Conservation (phyloP, 2,329 filamentous ascomycete species). For the Penicillium freii region DNA sequence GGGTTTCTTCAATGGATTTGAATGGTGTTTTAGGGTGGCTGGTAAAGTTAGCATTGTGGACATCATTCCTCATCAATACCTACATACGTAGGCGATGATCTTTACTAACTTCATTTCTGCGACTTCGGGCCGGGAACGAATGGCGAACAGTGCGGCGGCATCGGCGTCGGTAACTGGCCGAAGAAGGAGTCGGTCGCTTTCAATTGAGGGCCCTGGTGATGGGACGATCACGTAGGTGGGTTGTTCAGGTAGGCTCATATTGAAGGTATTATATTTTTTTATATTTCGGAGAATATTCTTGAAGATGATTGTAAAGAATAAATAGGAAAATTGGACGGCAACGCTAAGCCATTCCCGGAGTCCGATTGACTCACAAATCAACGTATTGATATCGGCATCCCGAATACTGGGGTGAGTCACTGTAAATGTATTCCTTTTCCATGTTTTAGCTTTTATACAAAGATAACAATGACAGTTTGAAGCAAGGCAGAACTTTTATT, state of each 20-base stretch:
- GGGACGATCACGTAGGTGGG: conserved; percentile 15
- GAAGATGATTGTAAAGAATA: neutral
- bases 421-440: neutral
- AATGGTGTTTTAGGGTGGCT: conserved; percentile 26
- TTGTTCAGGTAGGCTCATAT: conserved; percentile 14
- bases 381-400: neutral
- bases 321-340: neutral
- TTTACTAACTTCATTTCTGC: conserved; percentile 23
- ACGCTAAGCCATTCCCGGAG: neutral
- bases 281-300: neutral
- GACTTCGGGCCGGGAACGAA: conserved; percentile 27
- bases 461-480: neutral
- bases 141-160: conserved; percentile 20
- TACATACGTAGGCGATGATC: no score
- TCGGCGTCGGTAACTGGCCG: conserved; percentile 24
- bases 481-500: neutral
- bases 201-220: conserved; percentile 8
- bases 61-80: neutral
- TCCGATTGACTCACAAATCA: neutral
- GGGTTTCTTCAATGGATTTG: conserved; percentile 23
- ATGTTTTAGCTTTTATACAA: neutral
- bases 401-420: neutral
- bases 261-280: neutral
- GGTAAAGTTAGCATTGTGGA: neutral
- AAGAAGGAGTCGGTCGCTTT: conserved; percentile 23